phyloP scores from a whole-genome alignment of 345 rosid genomes.

The Melastoma malabathricum region DNA sequence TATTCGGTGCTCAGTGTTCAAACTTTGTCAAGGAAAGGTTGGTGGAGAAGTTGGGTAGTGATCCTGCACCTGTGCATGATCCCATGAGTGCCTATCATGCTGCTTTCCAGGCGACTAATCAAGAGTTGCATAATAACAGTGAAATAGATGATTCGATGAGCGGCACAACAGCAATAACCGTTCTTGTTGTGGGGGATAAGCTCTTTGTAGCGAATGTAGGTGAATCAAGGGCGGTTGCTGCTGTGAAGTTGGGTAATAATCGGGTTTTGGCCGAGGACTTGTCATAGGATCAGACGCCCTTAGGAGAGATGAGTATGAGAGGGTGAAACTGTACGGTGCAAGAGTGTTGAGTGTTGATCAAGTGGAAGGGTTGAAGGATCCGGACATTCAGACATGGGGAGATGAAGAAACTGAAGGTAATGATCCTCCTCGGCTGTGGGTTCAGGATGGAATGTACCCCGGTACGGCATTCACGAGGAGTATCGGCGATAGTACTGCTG shows the following conservation, averaged over 20 bases:
- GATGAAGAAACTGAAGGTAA: conserved; percentile 81
- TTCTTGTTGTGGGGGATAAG: conserved; percentile 70
- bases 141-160: conserved; percentile 87
- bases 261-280: conserved; percentile 57
- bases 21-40: conserved; percentile 64
- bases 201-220: conserved; percentile 89
- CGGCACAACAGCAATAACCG: conserved; percentile 91
- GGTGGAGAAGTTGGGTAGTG: conserved; percentile 50
- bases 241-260: conserved; percentile 44
- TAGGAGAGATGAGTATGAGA: conserved; percentile 82
- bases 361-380: conserved; percentile 91
- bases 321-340: conserved; percentile 83
- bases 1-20: conserved; percentile 47
- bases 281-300: conserved; percentile 87
- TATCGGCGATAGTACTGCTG: conserved; percentile 79
- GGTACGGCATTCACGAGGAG: conserved; percentile 96
- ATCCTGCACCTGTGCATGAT: conserved; percentile 49
- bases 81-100: conserved; percentile 56
- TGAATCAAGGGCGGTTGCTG: conserved; percentile 93
- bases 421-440: conserved; percentile 97
- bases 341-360: conserved; percentile 87
- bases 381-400: conserved; percentile 69
- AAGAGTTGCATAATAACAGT: conserved; percentile 48
- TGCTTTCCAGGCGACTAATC: conserved; percentile 49
- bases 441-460: conserved; percentile 78